Evolutionary conservation across 176 grass and related monocot genomes (phyloP).

Genomic region (Rhynchospora pubera): DNA sequence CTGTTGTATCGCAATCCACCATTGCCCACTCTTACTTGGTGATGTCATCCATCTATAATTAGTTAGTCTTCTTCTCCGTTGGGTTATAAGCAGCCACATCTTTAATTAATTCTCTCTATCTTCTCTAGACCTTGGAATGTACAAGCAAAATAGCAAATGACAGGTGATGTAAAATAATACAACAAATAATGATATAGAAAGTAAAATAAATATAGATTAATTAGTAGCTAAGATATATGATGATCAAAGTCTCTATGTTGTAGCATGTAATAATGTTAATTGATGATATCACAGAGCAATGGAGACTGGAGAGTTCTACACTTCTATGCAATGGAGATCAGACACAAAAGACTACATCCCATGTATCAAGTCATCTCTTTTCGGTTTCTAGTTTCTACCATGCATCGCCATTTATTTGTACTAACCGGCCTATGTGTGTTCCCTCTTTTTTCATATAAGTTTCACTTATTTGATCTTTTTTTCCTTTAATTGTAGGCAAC

Average conservation of each 20-base stretch:
- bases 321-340: background rate
- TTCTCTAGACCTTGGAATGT: background rate
- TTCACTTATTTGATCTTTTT: background rate
- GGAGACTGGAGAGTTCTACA: background rate
- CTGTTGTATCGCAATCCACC: background rate
- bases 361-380: background rate
- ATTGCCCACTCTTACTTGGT: constrained; percentile 13
- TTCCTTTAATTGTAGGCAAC: constrained; percentile 20
- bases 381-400: background rate
- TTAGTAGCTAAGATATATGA: background rate
- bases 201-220: background rate
- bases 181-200: background rate
- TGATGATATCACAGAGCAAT: background rate
- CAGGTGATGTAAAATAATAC: background rate
- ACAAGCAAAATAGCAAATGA: background rate
- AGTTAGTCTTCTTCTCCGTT: too few relatives aligned
- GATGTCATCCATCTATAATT: background rate
- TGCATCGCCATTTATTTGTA: background rate
- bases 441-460: background rate
- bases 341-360: background rate
- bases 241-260: too few relatives aligned
- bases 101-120: too few relatives aligned
- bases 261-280: too few relatives aligned
- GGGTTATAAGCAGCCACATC: too few relatives aligned
- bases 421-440: background rate